Evolutionary conservation across 345 rosid genomes (phyloP).

Genomic region (Abelmoschus esculentus): DNA sequence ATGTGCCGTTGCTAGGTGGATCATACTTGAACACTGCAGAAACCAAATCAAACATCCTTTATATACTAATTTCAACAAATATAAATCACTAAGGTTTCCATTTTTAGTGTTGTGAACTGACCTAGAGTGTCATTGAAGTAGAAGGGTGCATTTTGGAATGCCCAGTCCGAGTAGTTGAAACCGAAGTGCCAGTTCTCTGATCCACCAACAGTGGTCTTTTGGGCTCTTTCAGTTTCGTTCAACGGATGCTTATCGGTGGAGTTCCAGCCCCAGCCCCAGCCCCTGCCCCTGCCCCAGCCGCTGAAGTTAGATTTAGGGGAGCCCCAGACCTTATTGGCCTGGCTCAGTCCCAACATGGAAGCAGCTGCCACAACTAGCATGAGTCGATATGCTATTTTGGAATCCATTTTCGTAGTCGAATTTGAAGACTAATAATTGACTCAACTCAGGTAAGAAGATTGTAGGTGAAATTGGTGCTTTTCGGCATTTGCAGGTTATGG

Average conservation of each 20-base stretch:
- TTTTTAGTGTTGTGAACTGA: background rate
- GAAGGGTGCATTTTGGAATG: constrained; percentile 45
- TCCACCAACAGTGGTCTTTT: constrained; percentile 57
- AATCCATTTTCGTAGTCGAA: background rate
- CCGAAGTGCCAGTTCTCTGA: constrained; percentile 59
- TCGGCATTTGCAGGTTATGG: background rate
- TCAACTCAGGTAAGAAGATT: background rate
- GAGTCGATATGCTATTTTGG: background rate
- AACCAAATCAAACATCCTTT: background rate
- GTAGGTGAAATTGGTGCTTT: background rate
- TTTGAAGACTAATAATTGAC: background rate
- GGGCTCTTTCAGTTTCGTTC: constrained; percentile 19
- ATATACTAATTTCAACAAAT: background rate
- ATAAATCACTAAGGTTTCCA: background rate
- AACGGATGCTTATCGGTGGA: constrained; percentile 1
- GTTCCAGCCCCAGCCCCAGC: constrained; percentile 16
- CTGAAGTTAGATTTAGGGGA: constrained; percentile 5
- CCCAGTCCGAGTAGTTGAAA: constrained; percentile 53
- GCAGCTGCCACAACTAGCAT: background rate
- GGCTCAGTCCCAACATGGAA: constrained; percentile 18
- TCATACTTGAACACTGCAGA: constrained; percentile 67
- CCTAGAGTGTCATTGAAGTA: constrained; percentile 56
- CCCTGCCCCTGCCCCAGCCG: constrained; percentile 8
- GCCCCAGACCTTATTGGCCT: constrained; percentile 14
- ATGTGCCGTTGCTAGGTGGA: constrained; percentile 38